Percentiles rank a stretch among this genome's conserved stretches.
Evolutionary conservation across 257 asterid genomes (phyloP).

Genomic region (Solanum ossicruentum): DNA sequence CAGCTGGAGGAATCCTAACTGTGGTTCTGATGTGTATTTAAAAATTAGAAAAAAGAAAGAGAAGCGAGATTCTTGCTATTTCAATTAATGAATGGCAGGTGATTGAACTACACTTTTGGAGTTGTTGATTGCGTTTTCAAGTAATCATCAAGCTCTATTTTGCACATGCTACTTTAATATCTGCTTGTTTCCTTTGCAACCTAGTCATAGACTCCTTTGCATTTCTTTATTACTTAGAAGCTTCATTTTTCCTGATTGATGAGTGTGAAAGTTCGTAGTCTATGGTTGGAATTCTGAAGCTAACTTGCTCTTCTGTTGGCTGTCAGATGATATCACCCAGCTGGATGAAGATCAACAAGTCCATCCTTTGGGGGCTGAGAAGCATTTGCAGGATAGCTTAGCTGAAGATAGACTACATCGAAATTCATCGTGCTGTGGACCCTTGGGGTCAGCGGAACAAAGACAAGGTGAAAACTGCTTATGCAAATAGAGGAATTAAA

Average conservation of each 20-base stretch:
- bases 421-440: slow-evolving; percentile 13
- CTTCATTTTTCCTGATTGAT: slow-evolving; percentile 2
- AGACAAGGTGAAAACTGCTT: slow-evolving; percentile 29
- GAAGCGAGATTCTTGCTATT: background rate
- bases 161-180: background rate
- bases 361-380: slow-evolving; percentile 6
- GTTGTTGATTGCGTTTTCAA: background rate
- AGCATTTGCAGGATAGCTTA: slow-evolving; percentile 15
- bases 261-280: background rate
- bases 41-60: background rate
- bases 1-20: background rate
- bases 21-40: background rate
- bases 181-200: background rate
- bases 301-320: slow-evolving; percentile 11
- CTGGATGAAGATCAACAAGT: slow-evolving; percentile 39
- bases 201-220: background rate
- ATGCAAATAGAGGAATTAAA: slow-evolving; percentile 1
- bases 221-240: background rate
- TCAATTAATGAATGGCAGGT: background rate
- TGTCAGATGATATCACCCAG: slow-evolving; percentile 76
- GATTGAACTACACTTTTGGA: background rate
- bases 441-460: slow-evolving; percentile 16
- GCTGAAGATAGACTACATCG: slow-evolving; percentile 9
- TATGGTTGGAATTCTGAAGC: slow-evolving; percentile 2
- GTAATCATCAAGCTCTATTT: background rate